Conservation (phyloP, 176 grass and related monocot genomes). For the Rhipidocladum racemiflorum region DNA sequence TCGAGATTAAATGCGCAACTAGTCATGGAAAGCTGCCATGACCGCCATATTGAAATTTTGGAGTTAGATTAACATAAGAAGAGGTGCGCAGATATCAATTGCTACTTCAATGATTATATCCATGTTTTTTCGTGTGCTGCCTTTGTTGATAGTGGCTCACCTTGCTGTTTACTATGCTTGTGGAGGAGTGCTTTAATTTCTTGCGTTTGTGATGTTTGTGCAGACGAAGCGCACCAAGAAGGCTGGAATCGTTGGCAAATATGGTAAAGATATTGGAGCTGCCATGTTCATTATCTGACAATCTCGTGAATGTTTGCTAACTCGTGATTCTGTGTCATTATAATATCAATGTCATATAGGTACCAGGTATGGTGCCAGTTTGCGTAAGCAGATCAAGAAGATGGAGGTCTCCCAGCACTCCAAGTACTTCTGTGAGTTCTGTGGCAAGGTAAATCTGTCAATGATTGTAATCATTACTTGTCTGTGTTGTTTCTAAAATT, state of each 20-base stretch:
- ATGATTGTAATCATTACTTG: background rate
- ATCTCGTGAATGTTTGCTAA: background rate
- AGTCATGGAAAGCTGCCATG: background rate
- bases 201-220: conserved; percentile 13
- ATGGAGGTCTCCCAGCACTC: conserved; percentile 88
- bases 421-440: conserved; percentile 84
- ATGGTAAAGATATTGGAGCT: conserved; percentile 43
- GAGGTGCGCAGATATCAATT: background rate
- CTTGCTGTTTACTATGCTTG: background rate
- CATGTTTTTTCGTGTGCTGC: background rate
- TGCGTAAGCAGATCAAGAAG: conserved; percentile 90
- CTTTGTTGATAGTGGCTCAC: background rate
- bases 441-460: conserved; percentile 59
- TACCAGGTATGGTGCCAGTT: conserved; percentile 84
- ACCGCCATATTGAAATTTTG: background rate
- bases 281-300: background rate
- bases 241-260: conserved; percentile 89
- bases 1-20: background rate
- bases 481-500: background rate
- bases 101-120: background rate
- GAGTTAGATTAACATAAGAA: background rate
- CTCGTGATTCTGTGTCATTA: background rate
- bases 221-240: conserved; percentile 93
- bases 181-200: background rate
- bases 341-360: conserved; percentile 38